Evolutionary conservation across 2,329 filamentous ascomycete species (phyloP).

Genomic region (Chrysoporthe puriensis): DNA sequence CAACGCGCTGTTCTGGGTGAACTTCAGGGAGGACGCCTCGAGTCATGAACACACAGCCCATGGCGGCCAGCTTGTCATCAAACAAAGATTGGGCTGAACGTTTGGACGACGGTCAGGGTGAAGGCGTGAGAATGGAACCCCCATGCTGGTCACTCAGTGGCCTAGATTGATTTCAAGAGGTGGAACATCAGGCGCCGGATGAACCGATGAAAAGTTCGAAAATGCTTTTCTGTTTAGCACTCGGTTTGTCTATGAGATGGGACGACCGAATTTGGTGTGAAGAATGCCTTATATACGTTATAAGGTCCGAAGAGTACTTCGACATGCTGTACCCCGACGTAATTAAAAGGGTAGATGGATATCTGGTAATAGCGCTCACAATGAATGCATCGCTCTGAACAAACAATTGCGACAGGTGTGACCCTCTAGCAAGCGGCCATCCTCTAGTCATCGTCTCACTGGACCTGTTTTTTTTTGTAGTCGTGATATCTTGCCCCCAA

Average conservation of each 20-base stretch:
- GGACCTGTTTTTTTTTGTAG: background rate
- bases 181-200: too few species aligned
- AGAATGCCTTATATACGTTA: background rate
- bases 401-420: background rate
- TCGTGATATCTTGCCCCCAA: background rate
- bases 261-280: background rate
- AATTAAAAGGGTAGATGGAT: background rate
- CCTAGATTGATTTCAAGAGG: too few species aligned
- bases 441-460: background rate
- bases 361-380: conserved; percentile 2
- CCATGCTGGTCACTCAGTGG: too few species aligned
- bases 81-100: conserved; percentile 59
- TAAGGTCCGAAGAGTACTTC: background rate
- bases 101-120: conserved; percentile 49
- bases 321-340: background rate
- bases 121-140: conserved; percentile 32
- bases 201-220: too few species aligned
- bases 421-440: background rate
- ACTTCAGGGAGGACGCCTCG: conserved; percentile 54
- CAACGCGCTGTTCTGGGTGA: conserved; percentile 63
- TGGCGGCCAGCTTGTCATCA: conserved; percentile 53
- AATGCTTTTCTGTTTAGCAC: background rate
- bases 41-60: conserved; percentile 58
- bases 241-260: background rate
- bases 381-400: background rate